These are phyloP conservation scores for Phytophthora agathidicida DNA, from an alignment of 352 stramenopile species.

Conservation along the genomic window DNA sequence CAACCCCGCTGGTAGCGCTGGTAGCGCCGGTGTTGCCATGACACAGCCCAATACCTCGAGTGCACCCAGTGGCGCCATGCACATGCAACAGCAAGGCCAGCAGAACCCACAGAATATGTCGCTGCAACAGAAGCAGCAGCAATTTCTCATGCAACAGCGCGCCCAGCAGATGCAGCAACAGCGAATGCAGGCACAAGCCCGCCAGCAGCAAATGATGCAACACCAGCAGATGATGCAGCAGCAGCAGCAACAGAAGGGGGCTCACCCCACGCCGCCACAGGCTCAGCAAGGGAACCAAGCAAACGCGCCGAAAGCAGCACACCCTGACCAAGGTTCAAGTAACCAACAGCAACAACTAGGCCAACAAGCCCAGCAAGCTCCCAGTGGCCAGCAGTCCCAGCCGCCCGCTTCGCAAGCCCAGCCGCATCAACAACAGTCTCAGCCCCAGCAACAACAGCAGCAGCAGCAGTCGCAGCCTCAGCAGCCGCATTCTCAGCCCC, in stretches of 20 bases:
- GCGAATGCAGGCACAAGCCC: constrained; percentile 49
- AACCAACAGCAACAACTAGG: constrained; percentile 35
- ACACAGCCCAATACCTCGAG: constrained; percentile 18
- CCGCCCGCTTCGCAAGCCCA: constrained; percentile 27
- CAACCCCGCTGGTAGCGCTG: constrained; percentile 34
- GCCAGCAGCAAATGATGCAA: constrained; percentile 54
- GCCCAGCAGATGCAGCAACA: constrained; percentile 61
- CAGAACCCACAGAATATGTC: constrained; percentile 31
- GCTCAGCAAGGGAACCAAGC: constrained; percentile 34
- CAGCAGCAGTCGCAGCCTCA: constrained; percentile 18
- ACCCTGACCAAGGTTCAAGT: too few species aligned
- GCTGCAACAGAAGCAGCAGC: constrained; percentile 53
- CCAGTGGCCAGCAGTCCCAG: constrained; percentile 24
- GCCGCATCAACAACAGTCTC: constrained; percentile 27
- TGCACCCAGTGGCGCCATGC: constrained; percentile 25
- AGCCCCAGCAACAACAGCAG: constrained; percentile 22
- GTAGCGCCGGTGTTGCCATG: constrained; percentile 9
- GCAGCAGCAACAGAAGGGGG: constrained; percentile 39
- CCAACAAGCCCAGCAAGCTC: constrained; percentile 38
- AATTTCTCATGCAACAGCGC: constrained; percentile 60
- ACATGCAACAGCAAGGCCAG: constrained; percentile 36
- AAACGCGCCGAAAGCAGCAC: constrained; percentile 32
- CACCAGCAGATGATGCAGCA: constrained; percentile 51
- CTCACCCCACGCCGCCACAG: constrained; percentile 13
- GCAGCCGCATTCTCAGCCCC: constrained; percentile 25